A percentile compares a stretch with the other conserved stretches of the same genome.
Conservation (phyloP, 164 flowering plant genomes). For the Akebia trifoliata region DNA sequence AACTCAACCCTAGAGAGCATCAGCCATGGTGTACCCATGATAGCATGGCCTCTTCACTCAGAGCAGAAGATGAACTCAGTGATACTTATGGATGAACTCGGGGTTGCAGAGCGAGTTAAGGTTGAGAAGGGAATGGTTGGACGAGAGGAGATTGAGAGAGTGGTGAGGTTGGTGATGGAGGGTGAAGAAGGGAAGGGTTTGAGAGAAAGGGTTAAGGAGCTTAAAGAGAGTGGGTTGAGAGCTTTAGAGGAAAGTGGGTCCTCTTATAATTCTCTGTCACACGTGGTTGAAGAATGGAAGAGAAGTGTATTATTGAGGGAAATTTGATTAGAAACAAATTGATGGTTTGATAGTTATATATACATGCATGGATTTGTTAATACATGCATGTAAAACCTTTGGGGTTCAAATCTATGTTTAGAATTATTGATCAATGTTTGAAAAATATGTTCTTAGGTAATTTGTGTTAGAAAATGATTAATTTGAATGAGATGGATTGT, state of each 20-base stretch:
- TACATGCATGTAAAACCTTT: too few relatives aligned
- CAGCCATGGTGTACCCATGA: slow-evolving; percentile 37
- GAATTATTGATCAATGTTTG: too few relatives aligned
- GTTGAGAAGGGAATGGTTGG: slow-evolving; percentile 16
- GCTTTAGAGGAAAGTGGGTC: slow-evolving; percentile 29
- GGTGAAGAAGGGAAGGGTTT: slow-evolving; percentile 23
- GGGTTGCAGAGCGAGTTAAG: slow-evolving; percentile 26
- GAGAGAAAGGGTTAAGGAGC: slow-evolving; percentile 20
- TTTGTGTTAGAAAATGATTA: too few relatives aligned
- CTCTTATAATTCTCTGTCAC: slow-evolving; percentile 20
- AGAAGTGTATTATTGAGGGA: too few relatives aligned
- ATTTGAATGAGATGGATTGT: too few relatives aligned
- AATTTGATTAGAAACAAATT: too few relatives aligned
- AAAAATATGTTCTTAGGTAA: too few relatives aligned
- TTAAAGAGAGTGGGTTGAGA: slow-evolving; percentile 18
- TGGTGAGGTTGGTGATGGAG: slow-evolving; percentile 32
- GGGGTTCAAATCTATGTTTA: too few relatives aligned
- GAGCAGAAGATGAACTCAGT: slow-evolving; percentile 47
- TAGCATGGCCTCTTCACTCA: slow-evolving; percentile 51
- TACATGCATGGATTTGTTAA: too few relatives aligned
- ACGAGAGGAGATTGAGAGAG: slow-evolving; percentile 33
- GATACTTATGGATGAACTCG: slow-evolving; percentile 29
- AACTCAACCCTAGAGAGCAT: slow-evolving; percentile 45
- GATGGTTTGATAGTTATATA: too few relatives aligned
- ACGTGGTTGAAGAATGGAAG: slow-evolving; percentile 10